Percentiles rank a stretch among this genome's conserved stretches.
These are phyloP conservation scores for Trypanosoma vivax DNA, from an alignment of 208 protist genomes.

Conservation along the genomic window DNA sequence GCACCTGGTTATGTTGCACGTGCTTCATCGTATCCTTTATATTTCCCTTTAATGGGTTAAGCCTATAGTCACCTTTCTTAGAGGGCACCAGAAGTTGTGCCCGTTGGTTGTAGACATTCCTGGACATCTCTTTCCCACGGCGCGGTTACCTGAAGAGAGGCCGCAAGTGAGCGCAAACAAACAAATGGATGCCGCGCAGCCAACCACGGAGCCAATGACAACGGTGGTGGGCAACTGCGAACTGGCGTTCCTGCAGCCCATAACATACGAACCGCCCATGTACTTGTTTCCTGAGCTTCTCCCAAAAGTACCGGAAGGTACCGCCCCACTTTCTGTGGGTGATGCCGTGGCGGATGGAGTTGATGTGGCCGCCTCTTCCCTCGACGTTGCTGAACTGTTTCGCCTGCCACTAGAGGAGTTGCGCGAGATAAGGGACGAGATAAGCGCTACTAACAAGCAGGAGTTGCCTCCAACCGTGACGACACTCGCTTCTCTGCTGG, in stretches of 20 bases:
- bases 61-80: too few species aligned
- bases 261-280: slow-evolving; percentile 77
- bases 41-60: too few species aligned
- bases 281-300: slow-evolving; percentile 85
- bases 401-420: slow-evolving; percentile 17
- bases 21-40: too few species aligned
- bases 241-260: slow-evolving; percentile 42
- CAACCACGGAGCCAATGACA: not conserved
- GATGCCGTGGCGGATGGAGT: slow-evolving; percentile 75
- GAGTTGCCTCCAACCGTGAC: slow-evolving; percentile 16
- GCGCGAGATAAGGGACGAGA: slow-evolving; percentile 7
- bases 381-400: slow-evolving; percentile 53
- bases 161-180: too few species aligned
- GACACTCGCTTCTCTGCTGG: slow-evolving; percentile 53
- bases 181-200: slow-evolving; percentile 8
- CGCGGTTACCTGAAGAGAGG: too few species aligned
- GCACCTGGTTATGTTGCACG: too few species aligned
- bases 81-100: too few species aligned
- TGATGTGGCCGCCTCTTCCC: slow-evolving; percentile 62
- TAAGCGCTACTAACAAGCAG: not conserved
- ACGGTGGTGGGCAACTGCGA: slow-evolving; percentile 60
- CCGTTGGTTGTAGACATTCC: too few species aligned
- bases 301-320: slow-evolving; percentile 58
- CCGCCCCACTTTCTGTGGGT: slow-evolving; percentile 47
- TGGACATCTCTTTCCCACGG: too few species aligned